Percentiles rank a stretch among this genome's conserved stretches.
These are phyloP conservation scores for Sclerotinia borealis DNA, from an alignment of 2,329 filamentous ascomycete species.

Conservation along the genomic window DNA sequence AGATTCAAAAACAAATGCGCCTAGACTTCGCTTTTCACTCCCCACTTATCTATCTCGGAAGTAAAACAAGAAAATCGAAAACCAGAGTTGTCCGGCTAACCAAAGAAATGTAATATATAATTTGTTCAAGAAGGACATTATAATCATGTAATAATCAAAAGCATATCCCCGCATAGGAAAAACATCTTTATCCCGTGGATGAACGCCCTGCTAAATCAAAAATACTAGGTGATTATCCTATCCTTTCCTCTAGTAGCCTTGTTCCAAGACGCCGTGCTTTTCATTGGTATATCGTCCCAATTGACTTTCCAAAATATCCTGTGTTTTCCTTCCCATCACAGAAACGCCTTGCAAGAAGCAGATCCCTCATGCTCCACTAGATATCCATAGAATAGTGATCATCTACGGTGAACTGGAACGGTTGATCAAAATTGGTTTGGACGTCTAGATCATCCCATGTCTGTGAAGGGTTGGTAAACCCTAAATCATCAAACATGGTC, in stretches of 20 bases:
- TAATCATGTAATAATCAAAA: slow-evolving; percentile 2
- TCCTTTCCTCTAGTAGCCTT: slow-evolving; percentile 4
- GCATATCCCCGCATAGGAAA: not conserved
- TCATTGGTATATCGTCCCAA: slow-evolving; percentile 18
- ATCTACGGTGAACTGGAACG: slow-evolving; percentile 46
- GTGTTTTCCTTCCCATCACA: slow-evolving; percentile 12
- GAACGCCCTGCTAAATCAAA: slow-evolving; percentile 11
- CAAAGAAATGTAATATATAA: not conserved
- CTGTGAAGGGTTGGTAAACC: slow-evolving; percentile 25
- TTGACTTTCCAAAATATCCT: slow-evolving; percentile 1
- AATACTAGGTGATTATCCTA: slow-evolving; percentile 1
- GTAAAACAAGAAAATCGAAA: not conserved
- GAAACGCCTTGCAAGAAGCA: slow-evolving; percentile 16
- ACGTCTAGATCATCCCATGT: slow-evolving; percentile 45
- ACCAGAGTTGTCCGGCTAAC: no score
- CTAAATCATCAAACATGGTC: slow-evolving; percentile 27
- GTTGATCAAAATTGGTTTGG: slow-evolving; percentile 44
- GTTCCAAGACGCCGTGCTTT: slow-evolving; percentile 19
- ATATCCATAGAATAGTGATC: slow-evolving; percentile 38
- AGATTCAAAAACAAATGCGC: not conserved
- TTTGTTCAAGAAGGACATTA: not conserved
- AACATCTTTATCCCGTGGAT: not conserved
- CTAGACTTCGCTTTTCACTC: not conserved
- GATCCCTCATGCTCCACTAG: slow-evolving; percentile 18
- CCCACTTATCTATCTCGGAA: not conserved